Evolutionary conservation across 768 basidiomycete genomes (phyloP).

Genomic region (Glaciozyma antarctica): DNA sequence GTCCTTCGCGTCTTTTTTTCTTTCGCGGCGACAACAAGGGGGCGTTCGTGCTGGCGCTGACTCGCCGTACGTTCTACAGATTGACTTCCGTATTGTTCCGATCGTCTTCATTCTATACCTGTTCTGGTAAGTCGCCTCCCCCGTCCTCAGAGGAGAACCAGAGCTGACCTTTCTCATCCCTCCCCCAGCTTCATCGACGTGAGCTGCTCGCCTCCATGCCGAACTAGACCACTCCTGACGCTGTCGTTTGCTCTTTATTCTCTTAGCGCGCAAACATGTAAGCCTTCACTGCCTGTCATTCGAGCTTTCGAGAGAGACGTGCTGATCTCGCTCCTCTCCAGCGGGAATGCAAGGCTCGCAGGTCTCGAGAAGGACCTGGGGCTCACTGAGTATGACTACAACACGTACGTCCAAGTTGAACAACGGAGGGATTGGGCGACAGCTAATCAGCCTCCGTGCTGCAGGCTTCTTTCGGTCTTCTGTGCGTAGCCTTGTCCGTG

Average conservation of each 20-base stretch:
- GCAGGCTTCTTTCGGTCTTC: neutral
- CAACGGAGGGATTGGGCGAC: too few relatives aligned
- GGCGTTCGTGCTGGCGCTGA: neutral
- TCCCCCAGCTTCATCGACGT: neutral
- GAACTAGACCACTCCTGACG: too few relatives aligned
- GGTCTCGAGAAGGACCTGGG: constrained; percentile 30
- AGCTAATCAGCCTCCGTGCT: constrained; percentile 13
- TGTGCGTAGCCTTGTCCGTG: neutral
- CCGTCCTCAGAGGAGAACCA: neutral
- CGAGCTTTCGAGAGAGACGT: neutral
- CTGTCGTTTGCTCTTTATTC: too few relatives aligned
- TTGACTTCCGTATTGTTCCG: constrained; percentile 19
- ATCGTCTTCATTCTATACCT: constrained; percentile 13
- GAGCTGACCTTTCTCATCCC: neutral
- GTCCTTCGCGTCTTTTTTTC: too few relatives aligned
- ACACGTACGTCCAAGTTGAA: too few relatives aligned
- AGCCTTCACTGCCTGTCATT: too few relatives aligned
- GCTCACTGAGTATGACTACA: too few relatives aligned
- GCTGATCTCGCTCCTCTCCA: neutral
- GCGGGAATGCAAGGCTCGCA: constrained; percentile 27
- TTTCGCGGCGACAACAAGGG: too few relatives aligned
- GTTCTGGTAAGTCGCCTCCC: constrained; percentile 8
- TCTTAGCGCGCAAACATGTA: neutral
- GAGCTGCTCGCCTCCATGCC: too few relatives aligned
- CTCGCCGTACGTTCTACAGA: neutral